A percentile compares a stretch with the other conserved stretches of the same genome.
These are phyloP conservation scores for Hypoxylon sp. DNA, from an alignment of 2,329 filamentous ascomycete genomes.

Conservation along the genomic window DNA sequence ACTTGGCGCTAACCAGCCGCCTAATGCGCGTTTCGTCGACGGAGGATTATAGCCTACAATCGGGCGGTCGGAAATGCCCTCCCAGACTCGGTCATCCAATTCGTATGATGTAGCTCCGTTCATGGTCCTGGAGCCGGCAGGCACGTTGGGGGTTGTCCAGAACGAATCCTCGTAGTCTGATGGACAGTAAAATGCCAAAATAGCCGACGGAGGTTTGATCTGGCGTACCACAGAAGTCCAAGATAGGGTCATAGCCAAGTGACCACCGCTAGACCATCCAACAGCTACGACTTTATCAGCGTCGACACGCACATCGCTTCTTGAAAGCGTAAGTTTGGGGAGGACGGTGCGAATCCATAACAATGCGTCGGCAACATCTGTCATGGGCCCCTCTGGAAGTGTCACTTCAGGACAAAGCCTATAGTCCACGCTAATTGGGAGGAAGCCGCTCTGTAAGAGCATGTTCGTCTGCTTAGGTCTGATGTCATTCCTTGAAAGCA, in stretches of 20 bases:
- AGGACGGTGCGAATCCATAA: constrained; percentile 58
- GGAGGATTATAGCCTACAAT: constrained; percentile 51
- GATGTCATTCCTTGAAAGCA: constrained; percentile 58
- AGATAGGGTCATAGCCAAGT: constrained; percentile 61
- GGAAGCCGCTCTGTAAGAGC: constrained; percentile 59
- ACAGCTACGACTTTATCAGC: constrained; percentile 57
- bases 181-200: constrained; percentile 63
- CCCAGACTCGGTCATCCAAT: constrained; percentile 30
- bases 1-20: constrained; percentile 39
- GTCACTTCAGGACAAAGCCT: constrained; percentile 65
- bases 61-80: constrained; percentile 50
- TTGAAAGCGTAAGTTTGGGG: constrained; percentile 42
- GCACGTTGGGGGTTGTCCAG: constrained; percentile 38
- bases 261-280: constrained; percentile 66
- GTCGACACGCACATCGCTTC: constrained; percentile 47
- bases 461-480: constrained; percentile 56
- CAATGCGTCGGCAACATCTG: constrained; percentile 61
- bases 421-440: constrained; percentile 67
- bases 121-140: constrained; percentile 25
- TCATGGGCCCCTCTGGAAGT: constrained; percentile 62
- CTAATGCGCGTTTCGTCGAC: constrained; percentile 42
- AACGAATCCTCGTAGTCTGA: constrained; percentile 45
- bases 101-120: constrained; percentile 14
- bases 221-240: constrained; percentile 57
- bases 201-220: constrained; percentile 57